Base-by-base conservation (phyloP, 2,329 filamentous ascomycete species). In the Simplicillium aogashimaense region DNA sequence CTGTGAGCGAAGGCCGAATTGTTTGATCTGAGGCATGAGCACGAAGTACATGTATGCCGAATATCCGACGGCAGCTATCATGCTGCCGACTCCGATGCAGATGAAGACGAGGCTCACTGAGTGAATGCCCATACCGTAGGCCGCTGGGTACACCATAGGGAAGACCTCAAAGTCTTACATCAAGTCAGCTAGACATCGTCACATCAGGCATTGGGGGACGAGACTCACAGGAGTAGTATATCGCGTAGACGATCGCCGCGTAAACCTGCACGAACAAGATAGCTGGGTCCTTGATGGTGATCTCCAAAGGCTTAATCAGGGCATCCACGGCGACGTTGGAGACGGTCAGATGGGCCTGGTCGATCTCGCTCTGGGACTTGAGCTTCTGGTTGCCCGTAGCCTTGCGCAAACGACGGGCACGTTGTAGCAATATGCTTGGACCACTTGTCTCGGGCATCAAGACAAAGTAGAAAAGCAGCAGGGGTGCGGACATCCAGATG, bases 401-500 rank as follows among this genome's bases (percentile, higher is more conserved):
- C 48, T 67, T 70, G 33, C 77, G 65, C 6, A 81, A 63, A 8
- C 75, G 68, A 29, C 57, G 52, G 2, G 75, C 73, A 13, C 76
- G 71, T 17, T 67, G 68, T 20, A 72, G 61, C 6, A 80, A 65
- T 46, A 81, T 73, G 40, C 67, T 76, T 1, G 63, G 56, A 0
- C 66, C 53, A 11, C 59, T 67, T 0, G 77, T 81, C 56, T 81
- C 76, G 0, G 76, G 78, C 9, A 81, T 63, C 40, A 72, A 64
- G 41, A 74, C 47, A 45, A 77, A 65, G 63, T 80, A 67, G 11
- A 69, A 33, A 1, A 77, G 36, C 18, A 31, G 32, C 12, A 29
- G 17, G 4, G 32, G 30, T 8, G 30, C 29, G 6, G 37, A 36
- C 14, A 70, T 61, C 45, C 69, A 64, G 60, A 42, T n/a, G 11